Conservation (phyloP, 2,329 filamentous ascomycete genomes). For the Calcarisporium arbuscula region DNA sequence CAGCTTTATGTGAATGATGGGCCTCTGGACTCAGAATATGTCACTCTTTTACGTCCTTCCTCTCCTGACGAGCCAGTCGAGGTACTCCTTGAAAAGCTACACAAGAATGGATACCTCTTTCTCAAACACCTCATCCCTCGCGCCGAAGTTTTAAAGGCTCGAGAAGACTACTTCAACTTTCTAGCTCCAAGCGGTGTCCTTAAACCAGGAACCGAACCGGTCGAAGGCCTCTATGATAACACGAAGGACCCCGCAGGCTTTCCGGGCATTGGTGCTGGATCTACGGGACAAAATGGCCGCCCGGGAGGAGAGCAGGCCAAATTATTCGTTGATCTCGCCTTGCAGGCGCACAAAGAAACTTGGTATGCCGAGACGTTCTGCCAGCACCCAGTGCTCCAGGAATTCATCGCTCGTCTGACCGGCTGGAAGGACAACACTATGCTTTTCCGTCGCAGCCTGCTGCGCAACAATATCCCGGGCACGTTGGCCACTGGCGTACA, state of each 20-base stretch:
- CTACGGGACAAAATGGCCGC: too few species aligned
- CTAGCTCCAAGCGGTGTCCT: slow-evolving; percentile 50
- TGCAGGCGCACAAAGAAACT: slow-evolving; percentile 45
- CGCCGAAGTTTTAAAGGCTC: slow-evolving; percentile 43
- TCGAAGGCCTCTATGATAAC: slow-evolving; percentile 44
- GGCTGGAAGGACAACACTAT: slow-evolving; percentile 47
- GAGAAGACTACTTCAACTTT: slow-evolving; percentile 46
- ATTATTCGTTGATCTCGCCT: slow-evolving; percentile 30
- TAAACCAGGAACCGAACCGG: slow-evolving; percentile 41
- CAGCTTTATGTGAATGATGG: neutral
- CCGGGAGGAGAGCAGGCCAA: slow-evolving; percentile 29
- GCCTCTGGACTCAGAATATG: neutral
- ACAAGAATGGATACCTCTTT: slow-evolving; percentile 45
- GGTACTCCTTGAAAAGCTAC: slow-evolving; percentile 33
- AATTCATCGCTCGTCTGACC: slow-evolving; percentile 44
- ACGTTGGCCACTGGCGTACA: slow-evolving; percentile 54
- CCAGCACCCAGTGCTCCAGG: slow-evolving; percentile 41
- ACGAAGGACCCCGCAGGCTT: slow-evolving; percentile 12
- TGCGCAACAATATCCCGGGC: slow-evolving; percentile 50
- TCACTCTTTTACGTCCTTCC: neutral
- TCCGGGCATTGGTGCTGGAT: slow-evolving; percentile 41
- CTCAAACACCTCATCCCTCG: slow-evolving; percentile 48
- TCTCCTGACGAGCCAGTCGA: slow-evolving; percentile 31
- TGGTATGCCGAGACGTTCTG: slow-evolving; percentile 48
- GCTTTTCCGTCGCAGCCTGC: slow-evolving; percentile 33